These are phyloP conservation scores for Didymella pomorum DNA, from an alignment of 2,329 filamentous ascomycete genomes.

Conservation along the genomic window DNA sequence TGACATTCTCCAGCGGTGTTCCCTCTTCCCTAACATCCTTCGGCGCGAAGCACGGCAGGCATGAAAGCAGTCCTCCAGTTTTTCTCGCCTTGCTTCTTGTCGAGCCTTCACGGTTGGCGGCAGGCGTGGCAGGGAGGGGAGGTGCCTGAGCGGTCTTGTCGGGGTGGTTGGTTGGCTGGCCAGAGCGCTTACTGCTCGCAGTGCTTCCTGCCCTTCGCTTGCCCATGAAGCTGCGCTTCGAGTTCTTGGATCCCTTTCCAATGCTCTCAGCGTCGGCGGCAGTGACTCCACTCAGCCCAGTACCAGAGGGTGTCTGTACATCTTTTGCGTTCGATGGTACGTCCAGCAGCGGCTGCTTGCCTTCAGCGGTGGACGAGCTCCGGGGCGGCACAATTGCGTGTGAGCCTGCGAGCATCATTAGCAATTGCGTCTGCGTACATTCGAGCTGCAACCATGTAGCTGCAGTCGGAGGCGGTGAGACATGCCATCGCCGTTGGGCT, in stretches of 20 bases:
- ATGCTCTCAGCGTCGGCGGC: slow-evolving; percentile 57
- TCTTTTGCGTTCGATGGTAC: slow-evolving; percentile 47
- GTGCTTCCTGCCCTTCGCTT: slow-evolving; percentile 56
- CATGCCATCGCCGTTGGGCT: slow-evolving; percentile 48
- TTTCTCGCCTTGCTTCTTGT: slow-evolving; percentile 53
- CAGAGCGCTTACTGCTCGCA: slow-evolving; percentile 57
- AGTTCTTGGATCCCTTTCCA: slow-evolving; percentile 53
- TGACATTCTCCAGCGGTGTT: slow-evolving; percentile 58
- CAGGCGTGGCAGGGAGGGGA: slow-evolving; percentile 37
- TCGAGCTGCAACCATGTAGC: background rate
- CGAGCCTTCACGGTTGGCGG: slow-evolving; percentile 44
- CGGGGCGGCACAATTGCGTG: slow-evolving; percentile 31
- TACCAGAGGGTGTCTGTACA: slow-evolving; percentile 47
- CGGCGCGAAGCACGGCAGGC: slow-evolving; percentile 74
- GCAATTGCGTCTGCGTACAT: background rate
- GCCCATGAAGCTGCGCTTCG: slow-evolving; percentile 56
- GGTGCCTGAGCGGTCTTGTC: slow-evolving; percentile 53
- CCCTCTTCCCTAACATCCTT: slow-evolving; percentile 61
- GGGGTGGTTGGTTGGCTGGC: slow-evolving; percentile 46
- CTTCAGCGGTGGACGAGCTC: slow-evolving; percentile 44
- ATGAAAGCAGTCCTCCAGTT: slow-evolving; percentile 53
- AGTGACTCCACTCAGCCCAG: slow-evolving; percentile 55
- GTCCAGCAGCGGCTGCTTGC: slow-evolving; percentile 50
- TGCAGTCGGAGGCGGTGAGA: slow-evolving; percentile 14
- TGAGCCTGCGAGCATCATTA: slow-evolving; percentile 12